phyloP scores from a whole-genome alignment of 768 basidiomycete genomes.

The Termitomyces sp. region DNA sequence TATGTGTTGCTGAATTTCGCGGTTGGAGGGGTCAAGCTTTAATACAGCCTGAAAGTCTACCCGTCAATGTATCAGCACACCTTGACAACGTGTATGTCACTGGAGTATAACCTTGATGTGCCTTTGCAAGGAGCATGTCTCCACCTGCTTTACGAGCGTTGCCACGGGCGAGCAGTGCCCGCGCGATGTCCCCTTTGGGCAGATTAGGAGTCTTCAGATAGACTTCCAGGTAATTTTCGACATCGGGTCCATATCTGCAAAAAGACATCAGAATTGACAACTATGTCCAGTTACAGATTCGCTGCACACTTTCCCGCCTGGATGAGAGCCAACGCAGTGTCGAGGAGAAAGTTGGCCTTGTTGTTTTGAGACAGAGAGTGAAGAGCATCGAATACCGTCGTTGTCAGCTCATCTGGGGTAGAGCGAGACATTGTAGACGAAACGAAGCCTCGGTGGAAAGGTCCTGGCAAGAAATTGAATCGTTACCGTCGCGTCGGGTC shows the following conservation, averaged over 20 bases:
- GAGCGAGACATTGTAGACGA: constrained; percentile 15
- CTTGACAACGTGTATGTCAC: background rate
- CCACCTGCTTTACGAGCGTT: constrained; percentile 53
- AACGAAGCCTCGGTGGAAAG: background rate
- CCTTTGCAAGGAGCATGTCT: constrained; percentile 49
- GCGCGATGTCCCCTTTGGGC: constrained; percentile 42
- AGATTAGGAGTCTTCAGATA: constrained; percentile 59
- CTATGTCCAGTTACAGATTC: background rate
- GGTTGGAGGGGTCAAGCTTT: constrained; percentile 56
- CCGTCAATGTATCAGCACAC: background rate
- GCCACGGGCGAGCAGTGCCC: constrained; percentile 53
- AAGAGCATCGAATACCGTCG: constrained; percentile 43
- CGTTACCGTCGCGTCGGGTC: background rate
- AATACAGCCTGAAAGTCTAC: constrained; percentile 57
- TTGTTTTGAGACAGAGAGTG: constrained; percentile 35
- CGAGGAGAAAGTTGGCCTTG: constrained; percentile 48
- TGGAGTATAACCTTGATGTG: constrained; percentile 47
- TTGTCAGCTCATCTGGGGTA: constrained; percentile 45
- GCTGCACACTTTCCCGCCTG: constrained; percentile 42
- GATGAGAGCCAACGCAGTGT: constrained; percentile 44
- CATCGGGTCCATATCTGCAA: constrained; percentile 55
- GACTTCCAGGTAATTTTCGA: constrained; percentile 63
- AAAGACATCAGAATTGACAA: constrained; percentile 1
- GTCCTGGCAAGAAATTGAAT: background rate
- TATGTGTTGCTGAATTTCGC: constrained; percentile 44